Conservation (phyloP, 2,329 filamentous ascomycete species). For the Trichoderma sp. region DNA sequence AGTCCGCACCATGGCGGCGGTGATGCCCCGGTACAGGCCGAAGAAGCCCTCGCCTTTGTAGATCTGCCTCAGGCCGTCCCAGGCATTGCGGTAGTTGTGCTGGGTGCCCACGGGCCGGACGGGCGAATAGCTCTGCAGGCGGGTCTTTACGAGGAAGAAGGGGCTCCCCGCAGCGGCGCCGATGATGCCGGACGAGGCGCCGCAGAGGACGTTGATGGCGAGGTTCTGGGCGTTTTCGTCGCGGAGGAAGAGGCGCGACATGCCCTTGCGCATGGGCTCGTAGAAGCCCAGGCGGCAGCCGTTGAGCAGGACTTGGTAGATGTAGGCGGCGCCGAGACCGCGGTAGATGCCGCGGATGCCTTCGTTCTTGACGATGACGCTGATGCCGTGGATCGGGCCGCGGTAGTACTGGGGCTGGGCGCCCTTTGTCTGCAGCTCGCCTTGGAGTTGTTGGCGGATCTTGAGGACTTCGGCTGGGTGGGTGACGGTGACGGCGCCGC, state of each 20-base stretch:
- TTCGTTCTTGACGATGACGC: slow-evolving; percentile 87
- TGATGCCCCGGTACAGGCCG: slow-evolving; percentile 86
- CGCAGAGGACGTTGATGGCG: slow-evolving; percentile 89
- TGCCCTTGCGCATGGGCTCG: slow-evolving; percentile 77
- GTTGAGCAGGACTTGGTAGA: slow-evolving; percentile 95
- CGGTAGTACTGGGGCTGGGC: slow-evolving; percentile 85
- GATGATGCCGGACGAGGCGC: slow-evolving; percentile 83
- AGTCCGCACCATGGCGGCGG: slow-evolving; percentile 91
- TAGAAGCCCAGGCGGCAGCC: slow-evolving; percentile 97
- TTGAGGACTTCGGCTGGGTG: slow-evolving; percentile 99
- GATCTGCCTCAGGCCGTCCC: slow-evolving; percentile 80
- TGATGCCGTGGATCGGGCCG: slow-evolving; percentile 86
- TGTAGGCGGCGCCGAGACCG: slow-evolving; percentile 86
- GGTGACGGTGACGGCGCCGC: slow-evolving; percentile 94
- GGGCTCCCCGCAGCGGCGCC: slow-evolving; percentile 91
- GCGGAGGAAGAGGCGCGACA: slow-evolving; percentile 68
- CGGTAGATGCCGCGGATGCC: slow-evolving; percentile 82
- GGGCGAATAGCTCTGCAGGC: slow-evolving; percentile 89
- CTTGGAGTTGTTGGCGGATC: slow-evolving; percentile 97
- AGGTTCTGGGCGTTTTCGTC: slow-evolving; percentile 78
- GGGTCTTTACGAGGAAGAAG: slow-evolving; percentile 97
- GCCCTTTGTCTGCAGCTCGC: slow-evolving; percentile 84
- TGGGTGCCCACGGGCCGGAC: slow-evolving; percentile 96
- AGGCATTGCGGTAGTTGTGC: slow-evolving; percentile 82
- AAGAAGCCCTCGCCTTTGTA: slow-evolving; percentile 71